Evolutionary conservation across 345 rosid genomes (phyloP).

Genomic region (Litchi chinensis): DNA sequence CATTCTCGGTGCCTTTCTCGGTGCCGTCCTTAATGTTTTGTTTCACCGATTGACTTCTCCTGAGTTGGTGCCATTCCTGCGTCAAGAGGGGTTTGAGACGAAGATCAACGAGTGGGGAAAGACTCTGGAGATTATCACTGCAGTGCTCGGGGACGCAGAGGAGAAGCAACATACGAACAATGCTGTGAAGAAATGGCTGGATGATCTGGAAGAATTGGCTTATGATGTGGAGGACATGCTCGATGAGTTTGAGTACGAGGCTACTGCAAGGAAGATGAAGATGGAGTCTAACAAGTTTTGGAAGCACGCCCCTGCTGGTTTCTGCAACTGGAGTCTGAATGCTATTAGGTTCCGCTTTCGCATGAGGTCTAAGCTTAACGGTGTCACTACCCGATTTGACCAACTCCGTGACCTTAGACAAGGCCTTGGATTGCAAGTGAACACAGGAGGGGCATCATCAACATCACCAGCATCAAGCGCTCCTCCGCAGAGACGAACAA

Average conservation of each 20-base stretch:
- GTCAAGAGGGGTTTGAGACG: too few species aligned
- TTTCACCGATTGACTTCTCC: too few species aligned
- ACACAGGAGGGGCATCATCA: background rate
- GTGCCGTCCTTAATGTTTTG: too few species aligned
- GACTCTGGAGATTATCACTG: background rate
- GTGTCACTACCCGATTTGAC: background rate
- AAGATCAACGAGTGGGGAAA: background rate
- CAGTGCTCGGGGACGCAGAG: background rate
- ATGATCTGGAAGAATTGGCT: slow-evolving; percentile 3
- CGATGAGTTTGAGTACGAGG: background rate
- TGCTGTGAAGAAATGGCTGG: slow-evolving; percentile 10
- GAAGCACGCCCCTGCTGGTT: background rate
- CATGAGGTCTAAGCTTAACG: background rate
- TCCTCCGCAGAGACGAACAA: background rate
- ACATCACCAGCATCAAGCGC: background rate
- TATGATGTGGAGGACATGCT: slow-evolving; percentile 14
- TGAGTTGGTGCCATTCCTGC: too few species aligned
- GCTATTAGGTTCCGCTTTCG: background rate
- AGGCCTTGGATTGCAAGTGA: background rate
- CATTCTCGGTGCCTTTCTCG: too few species aligned
- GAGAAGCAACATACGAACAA: background rate
- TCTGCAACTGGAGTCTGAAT: too few species aligned
- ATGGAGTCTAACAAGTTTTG: too few species aligned
- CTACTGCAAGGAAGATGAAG: background rate
- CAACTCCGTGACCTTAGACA: background rate